These are phyloP conservation scores for Voacanga thouarsii DNA, from an alignment of 257 asterid species.

Conservation along the genomic window DNA sequence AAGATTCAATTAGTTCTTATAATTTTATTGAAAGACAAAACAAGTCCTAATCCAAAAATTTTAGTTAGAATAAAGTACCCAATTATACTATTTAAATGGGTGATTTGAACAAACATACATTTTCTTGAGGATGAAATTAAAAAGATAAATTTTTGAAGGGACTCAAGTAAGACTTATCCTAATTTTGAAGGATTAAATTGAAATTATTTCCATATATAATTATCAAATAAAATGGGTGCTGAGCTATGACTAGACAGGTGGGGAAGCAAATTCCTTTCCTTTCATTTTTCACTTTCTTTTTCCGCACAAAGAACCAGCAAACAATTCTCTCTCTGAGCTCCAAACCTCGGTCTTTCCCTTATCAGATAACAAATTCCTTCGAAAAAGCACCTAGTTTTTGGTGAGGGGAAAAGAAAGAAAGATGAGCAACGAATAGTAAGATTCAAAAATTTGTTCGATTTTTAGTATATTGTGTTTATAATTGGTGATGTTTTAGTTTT, in stretches of 20 bases:
- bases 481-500: neutral
- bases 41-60: too few species aligned
- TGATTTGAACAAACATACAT: too few species aligned
- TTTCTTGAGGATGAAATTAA: neutral
- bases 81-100: too few species aligned
- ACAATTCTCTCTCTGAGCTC: neutral
- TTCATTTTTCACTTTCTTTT: neutral
- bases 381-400: neutral
- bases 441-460: neutral
- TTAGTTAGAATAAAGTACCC: too few species aligned
- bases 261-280: neutral
- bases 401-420: neutral
- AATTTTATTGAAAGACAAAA: too few species aligned
- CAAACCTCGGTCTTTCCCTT: neutral
- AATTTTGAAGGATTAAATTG: neutral
- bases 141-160: neutral
- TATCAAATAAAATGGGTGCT: neutral
- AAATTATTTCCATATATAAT: neutral
- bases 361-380: neutral
- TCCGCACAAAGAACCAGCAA: neutral
- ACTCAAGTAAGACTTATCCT: neutral
- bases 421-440: slow-evolving; percentile 52
- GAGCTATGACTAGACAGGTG: neutral
- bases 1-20: too few species aligned
- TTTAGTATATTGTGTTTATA: neutral